A percentile compares a stretch with the other conserved stretches of the same genome.
Evolutionary conservation across 495 filamentous ascomycete genomes (phyloP).

Genomic region (Ramalina peruviana): DNA sequence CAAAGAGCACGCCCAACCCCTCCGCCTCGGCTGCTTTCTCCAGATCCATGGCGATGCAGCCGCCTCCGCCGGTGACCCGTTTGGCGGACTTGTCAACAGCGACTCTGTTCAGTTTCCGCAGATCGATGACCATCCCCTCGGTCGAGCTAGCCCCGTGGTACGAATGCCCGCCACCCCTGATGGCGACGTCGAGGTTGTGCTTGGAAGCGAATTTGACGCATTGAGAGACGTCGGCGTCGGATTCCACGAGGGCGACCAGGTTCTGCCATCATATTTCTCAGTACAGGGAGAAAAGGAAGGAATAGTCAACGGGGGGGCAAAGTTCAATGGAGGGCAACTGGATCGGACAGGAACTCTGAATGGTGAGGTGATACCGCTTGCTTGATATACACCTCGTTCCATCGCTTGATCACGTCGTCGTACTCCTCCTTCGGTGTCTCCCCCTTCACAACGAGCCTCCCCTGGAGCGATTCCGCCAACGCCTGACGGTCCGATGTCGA

Average conservation of each 20-base stretch:
- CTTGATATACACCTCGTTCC: constrained; percentile 1
- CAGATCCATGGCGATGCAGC: constrained; percentile 10
- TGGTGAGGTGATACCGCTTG: neutral
- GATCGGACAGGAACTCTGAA: too few relatives aligned
- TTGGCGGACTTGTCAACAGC: constrained; percentile 27
- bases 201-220: constrained; percentile 17
- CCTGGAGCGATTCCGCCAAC: neutral
- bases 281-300: too few relatives aligned
- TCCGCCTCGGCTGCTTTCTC: constrained; percentile 1
- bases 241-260: neutral
- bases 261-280: neutral
- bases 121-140: constrained; percentile 39
- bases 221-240: neutral
- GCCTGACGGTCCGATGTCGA: neutral
- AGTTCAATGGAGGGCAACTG: too few relatives aligned
- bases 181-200: constrained; percentile 34
- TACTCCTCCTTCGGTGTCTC: neutral
- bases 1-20: constrained; percentile 1
- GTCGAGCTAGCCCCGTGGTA: constrained; percentile 33
- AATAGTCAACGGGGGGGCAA: too few relatives aligned
- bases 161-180: constrained; percentile 40
- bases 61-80: constrained; percentile 37
- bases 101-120: constrained; percentile 35
- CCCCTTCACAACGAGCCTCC: neutral
- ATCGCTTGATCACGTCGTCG: neutral